Conservation (phyloP, 1,284 basidiomycete species). For the Cryptococcus deneoformans region DNA sequence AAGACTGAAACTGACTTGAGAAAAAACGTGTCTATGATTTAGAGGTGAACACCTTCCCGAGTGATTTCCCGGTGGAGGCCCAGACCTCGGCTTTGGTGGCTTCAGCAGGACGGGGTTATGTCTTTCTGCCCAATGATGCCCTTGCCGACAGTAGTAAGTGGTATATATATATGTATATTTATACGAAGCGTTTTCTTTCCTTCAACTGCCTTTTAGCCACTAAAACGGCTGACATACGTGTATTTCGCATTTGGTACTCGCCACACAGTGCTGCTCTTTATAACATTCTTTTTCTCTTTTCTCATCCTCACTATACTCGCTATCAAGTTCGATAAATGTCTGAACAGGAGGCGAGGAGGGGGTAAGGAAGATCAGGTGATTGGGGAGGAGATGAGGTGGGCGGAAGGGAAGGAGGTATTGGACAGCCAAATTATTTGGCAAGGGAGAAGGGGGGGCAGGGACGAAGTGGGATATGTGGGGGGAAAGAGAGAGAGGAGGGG, state of each 20-base stretch:
- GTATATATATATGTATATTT: too few species aligned
- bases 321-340: neutral
- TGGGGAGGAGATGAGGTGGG: conserved; percentile 1
- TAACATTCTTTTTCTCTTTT: neutral
- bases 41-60: conserved; percentile 29
- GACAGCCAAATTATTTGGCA: neutral
- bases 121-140: conserved; percentile 20
- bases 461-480: neutral
- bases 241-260: neutral
- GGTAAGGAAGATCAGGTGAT: conserved; percentile 1
- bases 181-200: neutral
- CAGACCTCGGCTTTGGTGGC: neutral
- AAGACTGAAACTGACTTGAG: neutral
- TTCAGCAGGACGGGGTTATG: conserved; percentile 19
- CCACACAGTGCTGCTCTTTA: neutral
- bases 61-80: conserved; percentile 29
- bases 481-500: conserved; percentile 2
- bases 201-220: neutral
- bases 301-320: neutral
- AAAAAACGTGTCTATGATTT: neutral
- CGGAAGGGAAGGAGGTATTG: neutral
- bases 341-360: neutral
- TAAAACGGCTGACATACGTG: too few species aligned
- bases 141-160: conserved; percentile 34
- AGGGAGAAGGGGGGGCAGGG: neutral